Percentiles rank a stretch among this genome's conserved stretches.
Conservation (phyloP, 306 rosid species). For the Pyrus pyrifolia region DNA sequence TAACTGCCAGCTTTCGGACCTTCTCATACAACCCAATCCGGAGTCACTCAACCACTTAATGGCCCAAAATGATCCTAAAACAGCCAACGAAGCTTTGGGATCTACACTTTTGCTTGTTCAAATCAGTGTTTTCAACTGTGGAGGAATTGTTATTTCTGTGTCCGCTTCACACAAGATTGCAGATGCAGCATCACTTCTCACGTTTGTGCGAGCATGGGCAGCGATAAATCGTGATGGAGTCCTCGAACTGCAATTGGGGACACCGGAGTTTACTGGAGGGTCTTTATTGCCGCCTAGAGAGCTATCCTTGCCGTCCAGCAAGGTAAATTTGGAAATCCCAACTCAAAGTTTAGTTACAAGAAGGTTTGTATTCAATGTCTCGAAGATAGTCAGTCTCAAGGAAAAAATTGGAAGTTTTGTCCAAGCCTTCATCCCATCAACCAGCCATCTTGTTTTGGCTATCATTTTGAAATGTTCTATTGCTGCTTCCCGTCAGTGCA, state of each 20-base stretch:
- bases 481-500: not conserved
- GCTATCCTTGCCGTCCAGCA: not conserved
- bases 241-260: not conserved
- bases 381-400: conserved; percentile 6
- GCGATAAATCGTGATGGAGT: not conserved
- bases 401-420: not conserved
- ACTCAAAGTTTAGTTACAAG: not conserved
- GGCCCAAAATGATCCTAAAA: too few species aligned
- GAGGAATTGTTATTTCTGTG: too few species aligned
- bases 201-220: not conserved
- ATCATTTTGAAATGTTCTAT: not conserved
- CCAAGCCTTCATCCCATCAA: not conserved
- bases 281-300: conserved; percentile 1
- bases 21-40: too few species aligned
- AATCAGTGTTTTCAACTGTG: too few species aligned
- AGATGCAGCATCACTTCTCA: too few species aligned
- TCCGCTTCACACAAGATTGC: too few species aligned
- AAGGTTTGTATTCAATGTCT: conserved; percentile 8
- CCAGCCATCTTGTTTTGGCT: not conserved
- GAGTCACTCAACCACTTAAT: too few species aligned
- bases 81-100: too few species aligned
- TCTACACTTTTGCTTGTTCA: too few species aligned
- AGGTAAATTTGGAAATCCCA: not conserved
- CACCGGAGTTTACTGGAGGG: not conserved
- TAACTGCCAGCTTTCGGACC: too few species aligned